Percentiles rank a stretch among this genome's conserved stretches.
Conservation (phyloP, 257 asterid species). For the Salvia miltiorrhiza region DNA sequence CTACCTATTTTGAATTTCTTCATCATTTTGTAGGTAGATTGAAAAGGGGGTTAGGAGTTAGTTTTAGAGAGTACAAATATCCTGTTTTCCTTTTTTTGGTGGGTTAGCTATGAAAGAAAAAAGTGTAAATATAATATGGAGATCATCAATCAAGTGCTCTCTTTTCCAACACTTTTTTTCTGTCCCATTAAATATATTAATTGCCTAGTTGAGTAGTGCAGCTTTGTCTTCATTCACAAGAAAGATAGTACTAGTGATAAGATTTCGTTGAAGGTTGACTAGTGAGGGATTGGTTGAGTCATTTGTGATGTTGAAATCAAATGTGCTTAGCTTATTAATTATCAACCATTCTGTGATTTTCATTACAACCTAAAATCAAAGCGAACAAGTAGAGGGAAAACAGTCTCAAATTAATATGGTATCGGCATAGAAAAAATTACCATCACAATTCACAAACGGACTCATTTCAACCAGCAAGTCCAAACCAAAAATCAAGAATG, state of each 20-base stretch:
- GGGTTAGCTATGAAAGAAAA: constrained; percentile 2
- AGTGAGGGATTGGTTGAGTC: background rate
- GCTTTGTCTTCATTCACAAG: background rate
- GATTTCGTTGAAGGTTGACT: background rate
- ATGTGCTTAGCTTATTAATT: too few relatives aligned
- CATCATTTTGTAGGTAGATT: background rate
- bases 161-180: background rate
- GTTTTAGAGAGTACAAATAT: background rate
- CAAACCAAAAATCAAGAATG: background rate
- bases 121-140: constrained; percentile 25
- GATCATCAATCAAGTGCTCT: constrained; percentile 16
- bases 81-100: background rate
- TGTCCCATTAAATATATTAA: background rate
- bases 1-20: background rate
- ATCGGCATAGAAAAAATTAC: too few relatives aligned
- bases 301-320: too few relatives aligned
- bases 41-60: background rate
- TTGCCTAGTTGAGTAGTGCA: background rate
- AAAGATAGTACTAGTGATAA: too few relatives aligned
- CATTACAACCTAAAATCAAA: too few relatives aligned
- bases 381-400: too few relatives aligned
- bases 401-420: too few relatives aligned
- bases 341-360: too few relatives aligned
- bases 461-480: background rate
- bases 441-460: too few relatives aligned